Conservation (phyloP, 306 rosid species). For the Alnus rubra region DNA sequence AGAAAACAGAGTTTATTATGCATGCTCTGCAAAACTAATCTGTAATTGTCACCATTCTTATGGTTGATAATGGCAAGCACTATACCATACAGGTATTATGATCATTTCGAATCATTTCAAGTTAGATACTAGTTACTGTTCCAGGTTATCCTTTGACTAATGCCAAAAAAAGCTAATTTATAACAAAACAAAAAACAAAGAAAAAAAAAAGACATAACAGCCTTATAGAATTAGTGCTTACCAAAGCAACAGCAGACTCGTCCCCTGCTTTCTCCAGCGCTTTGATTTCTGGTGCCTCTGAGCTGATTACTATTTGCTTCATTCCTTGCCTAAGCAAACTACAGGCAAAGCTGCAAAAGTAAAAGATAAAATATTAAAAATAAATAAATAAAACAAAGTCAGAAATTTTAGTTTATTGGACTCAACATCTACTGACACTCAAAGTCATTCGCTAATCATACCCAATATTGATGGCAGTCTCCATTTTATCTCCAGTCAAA, state of each 20-base stretch:
- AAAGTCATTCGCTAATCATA: conserved; percentile 23
- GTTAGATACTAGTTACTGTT: not conserved
- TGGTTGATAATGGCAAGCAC: not conserved
- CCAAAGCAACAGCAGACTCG: conserved; percentile 59
- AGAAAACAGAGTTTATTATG: not conserved
- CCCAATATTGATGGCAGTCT: conserved; percentile 99
- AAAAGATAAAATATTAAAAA: not conserved
- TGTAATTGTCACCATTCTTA: not conserved
- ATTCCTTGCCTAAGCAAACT: conserved; percentile 98
- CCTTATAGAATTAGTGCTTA: conserved; percentile 31
- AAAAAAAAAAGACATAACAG: conserved; percentile 11
- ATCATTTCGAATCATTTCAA: not conserved
- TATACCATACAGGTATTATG: not conserved
- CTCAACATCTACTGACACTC: conserved; percentile 1
- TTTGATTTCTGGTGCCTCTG: conserved; percentile 78
- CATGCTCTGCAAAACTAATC: not conserved
- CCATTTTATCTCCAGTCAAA: conserved; percentile 99
- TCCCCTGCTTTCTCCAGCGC: conserved; percentile 76
- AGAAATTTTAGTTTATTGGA: conserved; percentile 12
- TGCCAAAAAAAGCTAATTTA: not conserved
- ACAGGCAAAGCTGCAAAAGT: conserved; percentile 73
- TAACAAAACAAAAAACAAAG: not conserved
- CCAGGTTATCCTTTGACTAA: not conserved
- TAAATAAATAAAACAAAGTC: conserved; percentile 4
- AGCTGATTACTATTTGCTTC: conserved; percentile 81